phyloP scores from a whole-genome alignment of 148 eudicot genomes.

The Vaccinium vitisidaea region DNA sequence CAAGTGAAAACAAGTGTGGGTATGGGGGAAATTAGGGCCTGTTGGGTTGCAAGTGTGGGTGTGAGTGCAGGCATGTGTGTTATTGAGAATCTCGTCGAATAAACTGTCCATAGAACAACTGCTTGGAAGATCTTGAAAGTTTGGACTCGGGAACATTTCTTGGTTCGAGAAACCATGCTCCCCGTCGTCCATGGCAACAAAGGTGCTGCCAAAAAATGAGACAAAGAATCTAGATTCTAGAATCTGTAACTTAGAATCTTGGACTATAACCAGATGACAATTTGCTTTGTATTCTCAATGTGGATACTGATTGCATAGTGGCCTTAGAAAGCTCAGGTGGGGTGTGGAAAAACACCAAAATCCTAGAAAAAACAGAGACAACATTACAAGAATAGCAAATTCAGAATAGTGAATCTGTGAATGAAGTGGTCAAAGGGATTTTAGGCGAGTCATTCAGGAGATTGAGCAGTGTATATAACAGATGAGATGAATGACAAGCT shows the following conservation, averaged over 20 bases:
- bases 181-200: slow-evolving; percentile 57
- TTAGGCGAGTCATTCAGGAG: too few relatives aligned
- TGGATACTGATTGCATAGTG: slow-evolving; percentile 2
- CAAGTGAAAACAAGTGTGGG: slow-evolving; percentile 89
- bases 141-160: slow-evolving; percentile 54
- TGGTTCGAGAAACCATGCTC: slow-evolving; percentile 83
- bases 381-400: background rate
- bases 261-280: slow-evolving; percentile 5
- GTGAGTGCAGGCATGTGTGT: slow-evolving; percentile 84
- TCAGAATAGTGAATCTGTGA: background rate
- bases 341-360: slow-evolving; percentile 1
- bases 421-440: too few relatives aligned
- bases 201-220: background rate
- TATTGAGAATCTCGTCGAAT: slow-evolving; percentile 66
- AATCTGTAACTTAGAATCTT: background rate
- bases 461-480: too few relatives aligned
- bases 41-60: slow-evolving; percentile 91
- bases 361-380: slow-evolving; percentile 8
- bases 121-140: slow-evolving; percentile 57
- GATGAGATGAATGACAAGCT: too few relatives aligned
- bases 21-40: slow-evolving; percentile 81
- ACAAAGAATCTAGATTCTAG: background rate
- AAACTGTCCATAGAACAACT: slow-evolving; percentile 78
- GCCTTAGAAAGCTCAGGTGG: background rate
- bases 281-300: slow-evolving; percentile 1